A percentile compares a stretch with the other conserved stretches of the same genome.
Evolutionary conservation across 23 red algal species (phyloP).

Genomic region (Gracilaria vermiculophylla): DNA sequence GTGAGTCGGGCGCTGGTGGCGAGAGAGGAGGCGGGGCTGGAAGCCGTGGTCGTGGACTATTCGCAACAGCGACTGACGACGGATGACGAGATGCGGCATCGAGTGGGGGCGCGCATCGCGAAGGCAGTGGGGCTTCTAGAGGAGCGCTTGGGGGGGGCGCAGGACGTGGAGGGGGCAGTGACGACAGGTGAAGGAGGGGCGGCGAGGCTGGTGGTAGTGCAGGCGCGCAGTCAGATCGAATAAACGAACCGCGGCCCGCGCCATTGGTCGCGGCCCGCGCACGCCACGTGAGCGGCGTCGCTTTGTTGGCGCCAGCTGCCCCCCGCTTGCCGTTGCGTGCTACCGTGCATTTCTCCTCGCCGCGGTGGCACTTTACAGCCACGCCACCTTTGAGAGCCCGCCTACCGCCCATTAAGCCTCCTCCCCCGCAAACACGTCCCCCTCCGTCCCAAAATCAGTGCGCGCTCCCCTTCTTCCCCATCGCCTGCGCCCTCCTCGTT

Average conservation of each 20-base stretch:
- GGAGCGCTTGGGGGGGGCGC: constrained; percentile 22
- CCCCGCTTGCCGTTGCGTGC: neutral
- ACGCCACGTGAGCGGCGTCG: neutral
- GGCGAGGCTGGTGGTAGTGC: constrained; percentile 29
- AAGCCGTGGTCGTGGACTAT: constrained; percentile 60
- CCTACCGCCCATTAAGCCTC: no score
- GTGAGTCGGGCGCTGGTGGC: neutral
- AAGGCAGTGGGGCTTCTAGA: constrained; percentile 36
- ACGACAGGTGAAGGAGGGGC: neutral
- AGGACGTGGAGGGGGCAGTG: constrained; percentile 78
- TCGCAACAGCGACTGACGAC: constrained; percentile 65
- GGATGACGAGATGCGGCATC: constrained; percentile 8
- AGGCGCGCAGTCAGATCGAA: constrained; percentile 60
- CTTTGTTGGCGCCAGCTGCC: no score
- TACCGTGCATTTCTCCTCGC: neutral
- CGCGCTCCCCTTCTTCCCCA: neutral
- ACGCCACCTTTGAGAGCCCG: no score
- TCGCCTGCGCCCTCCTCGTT: neutral
- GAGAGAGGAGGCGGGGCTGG: constrained; percentile 13
- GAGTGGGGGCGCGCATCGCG: constrained; percentile 19
- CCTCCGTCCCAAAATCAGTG: no score
- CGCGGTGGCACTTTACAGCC: neutral
- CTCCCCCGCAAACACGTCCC: no score
- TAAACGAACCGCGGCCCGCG: neutral
- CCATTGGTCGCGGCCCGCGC: neutral